phyloP scores from a whole-genome alignment of 179 eudicot genomes.

The Dionaea muscipula region DNA sequence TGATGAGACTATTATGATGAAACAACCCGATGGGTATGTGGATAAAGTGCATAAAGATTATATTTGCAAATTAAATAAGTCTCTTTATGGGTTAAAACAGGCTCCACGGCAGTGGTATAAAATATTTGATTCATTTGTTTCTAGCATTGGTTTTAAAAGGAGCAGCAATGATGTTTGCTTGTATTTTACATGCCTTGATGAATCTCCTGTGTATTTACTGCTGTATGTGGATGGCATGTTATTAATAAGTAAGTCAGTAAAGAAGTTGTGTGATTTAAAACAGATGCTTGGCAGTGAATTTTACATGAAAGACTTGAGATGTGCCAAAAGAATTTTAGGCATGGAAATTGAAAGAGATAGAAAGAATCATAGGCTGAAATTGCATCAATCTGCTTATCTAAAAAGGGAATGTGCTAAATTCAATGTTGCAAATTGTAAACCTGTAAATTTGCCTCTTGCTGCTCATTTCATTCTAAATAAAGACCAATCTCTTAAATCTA shows the following conservation, averaged over 20 bases:
- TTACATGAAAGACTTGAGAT: slow-evolving; percentile 4
- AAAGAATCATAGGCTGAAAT: background rate
- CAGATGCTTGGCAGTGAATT: background rate
- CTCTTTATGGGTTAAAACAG: background rate
- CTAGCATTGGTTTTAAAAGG: background rate
- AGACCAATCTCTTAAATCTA: background rate
- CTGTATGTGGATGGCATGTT: too few relatives aligned
- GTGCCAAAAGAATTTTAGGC: background rate
- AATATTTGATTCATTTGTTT: background rate
- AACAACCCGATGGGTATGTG: background rate
- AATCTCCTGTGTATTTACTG: too few relatives aligned
- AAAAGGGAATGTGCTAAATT: background rate
- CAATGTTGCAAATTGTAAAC: background rate
- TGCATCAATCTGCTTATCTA: background rate
- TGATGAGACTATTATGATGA: slow-evolving; percentile 3
- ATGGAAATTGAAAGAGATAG: slow-evolving; percentile 3
- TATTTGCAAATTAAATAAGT: slow-evolving; percentile 4
- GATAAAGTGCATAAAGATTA: background rate
- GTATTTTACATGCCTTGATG: too few relatives aligned
- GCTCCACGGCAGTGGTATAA: slow-evolving; percentile 1
- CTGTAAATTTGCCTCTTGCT: background rate
- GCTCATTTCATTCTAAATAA: background rate
- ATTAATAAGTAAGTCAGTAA: too few relatives aligned
- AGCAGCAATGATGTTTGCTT: background rate
- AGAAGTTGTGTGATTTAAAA: too few relatives aligned